These are phyloP conservation scores for Metarhizium guizhouense DNA, from an alignment of 2,329 filamentous ascomycete species.

Conservation along the genomic window DNA sequence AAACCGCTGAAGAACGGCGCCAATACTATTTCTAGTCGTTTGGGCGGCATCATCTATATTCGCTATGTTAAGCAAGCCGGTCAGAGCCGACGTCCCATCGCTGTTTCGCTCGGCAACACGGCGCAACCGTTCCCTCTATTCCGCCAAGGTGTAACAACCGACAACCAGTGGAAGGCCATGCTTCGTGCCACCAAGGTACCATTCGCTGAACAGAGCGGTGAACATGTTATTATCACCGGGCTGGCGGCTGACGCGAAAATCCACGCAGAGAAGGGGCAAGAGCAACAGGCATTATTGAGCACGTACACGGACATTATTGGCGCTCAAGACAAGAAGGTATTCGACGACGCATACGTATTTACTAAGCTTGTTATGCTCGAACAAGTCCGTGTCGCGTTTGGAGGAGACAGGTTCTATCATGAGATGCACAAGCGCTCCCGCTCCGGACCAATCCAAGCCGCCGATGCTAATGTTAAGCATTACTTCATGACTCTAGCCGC, in stretches of 20 bases:
- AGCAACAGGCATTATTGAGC: background rate
- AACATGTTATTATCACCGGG: conserved; percentile 5
- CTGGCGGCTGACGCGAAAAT: background rate
- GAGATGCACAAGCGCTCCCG: background rate
- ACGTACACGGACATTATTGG: conserved; percentile 3
- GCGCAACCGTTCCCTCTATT: conserved; percentile 7
- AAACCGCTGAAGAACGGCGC: background rate
- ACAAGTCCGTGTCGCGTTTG: conserved; percentile 4
- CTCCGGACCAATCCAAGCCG: background rate
- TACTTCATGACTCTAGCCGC: background rate
- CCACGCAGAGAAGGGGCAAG: background rate
- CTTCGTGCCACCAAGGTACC: conserved; percentile 1
- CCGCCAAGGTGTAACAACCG: conserved; percentile 1
- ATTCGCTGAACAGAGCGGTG: conserved; percentile 3
- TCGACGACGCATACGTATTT: background rate
- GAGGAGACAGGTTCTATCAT: conserved; percentile 1
- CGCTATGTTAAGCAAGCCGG: background rate
- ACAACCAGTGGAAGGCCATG: conserved; percentile 1
- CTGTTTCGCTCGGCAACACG: background rate
- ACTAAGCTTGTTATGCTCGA: conserved; percentile 3
- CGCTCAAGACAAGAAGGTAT: conserved; percentile 3
- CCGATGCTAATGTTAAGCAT: background rate
- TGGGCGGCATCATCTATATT: conserved; percentile 7
- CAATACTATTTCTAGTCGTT: background rate
- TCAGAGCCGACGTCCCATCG: background rate